Base-by-base conservation (phyloP, 2,329 filamentous ascomycete genomes). In the Fusarium sarcochroum region DNA sequence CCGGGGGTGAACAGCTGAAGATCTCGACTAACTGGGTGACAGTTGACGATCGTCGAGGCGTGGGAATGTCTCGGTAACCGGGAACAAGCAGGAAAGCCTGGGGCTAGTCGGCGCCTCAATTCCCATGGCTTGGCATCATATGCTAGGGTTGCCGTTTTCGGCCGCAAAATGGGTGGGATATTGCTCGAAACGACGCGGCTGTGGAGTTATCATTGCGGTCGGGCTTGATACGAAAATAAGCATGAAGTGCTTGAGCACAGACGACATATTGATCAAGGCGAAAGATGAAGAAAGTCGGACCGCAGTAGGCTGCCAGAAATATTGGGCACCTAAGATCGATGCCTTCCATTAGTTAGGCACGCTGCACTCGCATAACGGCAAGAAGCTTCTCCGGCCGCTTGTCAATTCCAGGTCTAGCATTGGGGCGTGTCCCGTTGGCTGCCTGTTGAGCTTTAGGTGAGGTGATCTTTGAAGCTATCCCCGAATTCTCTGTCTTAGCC, bases 181-280 rank as follows among this genome's bases (percentile, higher is more conserved):
- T 18, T 14, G 11, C 14, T 40, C 30, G 7, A 25, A 49, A 2
- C 30, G 18, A 21, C 3, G 17, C 50, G 52, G 56, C 7, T 67
- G 61, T 55, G 41, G 66, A 38, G 56, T 58, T 46, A 55, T 27
- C 20, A 44, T 69, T 49, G 17, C 52, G 49, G 49, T 37, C 38
- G 17, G 37, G 27, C 23, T 21, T 44, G 14, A 11, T n/a, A 41
- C 7, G 11, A n/a, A 21, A 32, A 17, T 10, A 42, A 17, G 34
- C 27, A 30, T 30, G 27, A 30, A 30, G 14, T 35, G 34, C 34
- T 15, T 30, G 17, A 17, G 34, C 34, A 35, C 11, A 20, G 7
- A n/a, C 14, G 27, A 34, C 9, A 21, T 8, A 13, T 21, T 11
- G 14, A 6, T 20, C 7, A 7, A 11, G 14, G 18, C 10, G 27